Conservation (phyloP, 257 asterid species). For the Solanum sitiens region DNA sequence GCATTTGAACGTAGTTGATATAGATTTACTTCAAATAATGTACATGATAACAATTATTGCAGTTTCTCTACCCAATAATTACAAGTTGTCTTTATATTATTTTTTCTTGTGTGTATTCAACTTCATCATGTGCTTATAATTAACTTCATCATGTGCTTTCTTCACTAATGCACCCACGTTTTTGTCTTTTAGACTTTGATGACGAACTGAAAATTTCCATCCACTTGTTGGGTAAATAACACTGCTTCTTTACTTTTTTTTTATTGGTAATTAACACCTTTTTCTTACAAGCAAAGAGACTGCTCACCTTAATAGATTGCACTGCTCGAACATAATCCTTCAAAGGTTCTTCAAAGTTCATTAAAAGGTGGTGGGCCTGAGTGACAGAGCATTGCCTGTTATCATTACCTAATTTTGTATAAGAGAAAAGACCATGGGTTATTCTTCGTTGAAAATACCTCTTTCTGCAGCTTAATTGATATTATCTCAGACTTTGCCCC, state of each 20-base stretch:
- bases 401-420: background rate
- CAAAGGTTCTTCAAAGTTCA: slow-evolving; percentile 94
- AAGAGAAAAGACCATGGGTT: background rate
- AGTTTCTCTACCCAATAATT: background rate
- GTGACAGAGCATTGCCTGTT: background rate
- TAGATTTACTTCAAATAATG: background rate
- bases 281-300: background rate
- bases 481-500: slow-evolving; percentile 75
- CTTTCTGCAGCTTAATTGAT: slow-evolving; percentile 71
- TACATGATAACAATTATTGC: background rate
- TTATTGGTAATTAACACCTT: background rate
- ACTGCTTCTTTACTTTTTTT: background rate
- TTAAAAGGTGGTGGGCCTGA: slow-evolving; percentile 91
- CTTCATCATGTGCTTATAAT: background rate
- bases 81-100: background rate
- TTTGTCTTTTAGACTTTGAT: background rate
- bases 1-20: background rate
- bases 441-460: slow-evolving; percentile 32
- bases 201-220: background rate
- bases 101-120: background rate
- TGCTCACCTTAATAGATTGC: slow-evolving; percentile 85
- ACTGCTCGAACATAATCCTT: slow-evolving; percentile 95
- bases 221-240: background rate
- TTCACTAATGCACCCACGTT: background rate
- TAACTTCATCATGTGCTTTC: background rate